Evolutionary conservation across 768 basidiomycete species (phyloP).

Genomic region (Fistulinella prunicolor): DNA sequence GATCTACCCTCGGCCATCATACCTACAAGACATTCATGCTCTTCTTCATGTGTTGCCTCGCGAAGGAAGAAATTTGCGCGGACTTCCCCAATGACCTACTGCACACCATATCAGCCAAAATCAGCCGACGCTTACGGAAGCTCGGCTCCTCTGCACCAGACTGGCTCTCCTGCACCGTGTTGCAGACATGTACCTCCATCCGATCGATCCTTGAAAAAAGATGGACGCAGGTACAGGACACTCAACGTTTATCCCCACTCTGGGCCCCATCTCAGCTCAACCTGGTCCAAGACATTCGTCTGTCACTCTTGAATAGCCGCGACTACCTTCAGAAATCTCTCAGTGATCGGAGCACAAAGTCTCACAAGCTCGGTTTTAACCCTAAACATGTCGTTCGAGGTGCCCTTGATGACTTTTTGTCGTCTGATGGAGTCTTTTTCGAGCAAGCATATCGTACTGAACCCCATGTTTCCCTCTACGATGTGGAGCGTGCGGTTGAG

Average conservation of each 20-base stretch:
- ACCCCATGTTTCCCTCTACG: conserved; percentile 25
- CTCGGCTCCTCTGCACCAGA: no score
- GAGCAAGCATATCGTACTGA: conserved; percentile 7
- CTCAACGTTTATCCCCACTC: conserved; percentile 23
- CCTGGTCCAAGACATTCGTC: conserved; percentile 27
- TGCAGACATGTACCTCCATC: conserved; percentile 13
- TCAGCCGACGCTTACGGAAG: no score
- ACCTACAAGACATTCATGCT: no score
- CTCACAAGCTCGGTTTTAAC: not conserved
- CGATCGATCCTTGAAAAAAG: conserved; percentile 27
- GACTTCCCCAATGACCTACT: conserved; percentile 28
- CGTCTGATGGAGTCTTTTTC: conserved; percentile 9
- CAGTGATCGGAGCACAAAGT: not conserved
- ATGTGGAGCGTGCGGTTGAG: conserved; percentile 37
- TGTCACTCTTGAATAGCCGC: no score
- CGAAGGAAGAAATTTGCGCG: conserved; percentile 16
- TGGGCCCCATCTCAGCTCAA: conserved; percentile 33
- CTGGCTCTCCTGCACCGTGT: conserved; percentile 14
- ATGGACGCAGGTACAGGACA: conserved; percentile 34
- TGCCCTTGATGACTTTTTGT: conserved; percentile 18
- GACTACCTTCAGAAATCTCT: no score
- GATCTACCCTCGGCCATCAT: conserved; percentile 1
- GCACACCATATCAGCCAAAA: no score
- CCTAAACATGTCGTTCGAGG: conserved; percentile 8
- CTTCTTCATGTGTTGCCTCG: conserved; percentile 32